Percentiles rank a stretch among this genome's conserved stretches.
Evolutionary conservation across 192 early-diverging fungal species (phyloP).

Genomic region (Coemansia sp.): DNA sequence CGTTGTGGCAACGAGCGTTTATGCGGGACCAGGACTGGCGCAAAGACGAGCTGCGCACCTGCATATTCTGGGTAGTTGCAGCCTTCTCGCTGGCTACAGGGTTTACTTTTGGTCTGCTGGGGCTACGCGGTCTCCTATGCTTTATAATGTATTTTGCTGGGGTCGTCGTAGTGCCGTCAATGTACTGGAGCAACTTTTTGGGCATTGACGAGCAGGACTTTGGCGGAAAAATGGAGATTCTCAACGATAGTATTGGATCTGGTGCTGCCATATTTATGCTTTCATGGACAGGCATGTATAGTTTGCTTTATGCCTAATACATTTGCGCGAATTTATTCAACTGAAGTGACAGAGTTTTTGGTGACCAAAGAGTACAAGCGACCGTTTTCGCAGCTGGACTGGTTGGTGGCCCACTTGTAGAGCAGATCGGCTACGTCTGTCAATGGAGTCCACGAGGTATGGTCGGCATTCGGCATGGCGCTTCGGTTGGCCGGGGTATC

Average conservation of each 20-base stretch:
- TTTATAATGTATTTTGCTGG: conserved; percentile 30
- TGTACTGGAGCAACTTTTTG: conserved; percentile 35
- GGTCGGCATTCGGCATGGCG: conserved; percentile 80
- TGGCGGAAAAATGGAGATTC: conserved; percentile 53
- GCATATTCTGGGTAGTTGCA: conserved; percentile 43
- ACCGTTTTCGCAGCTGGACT: conserved; percentile 27
- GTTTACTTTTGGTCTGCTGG: conserved; percentile 22
- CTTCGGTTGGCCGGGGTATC: conserved; percentile 92
- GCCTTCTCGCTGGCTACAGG: conserved; percentile 29
- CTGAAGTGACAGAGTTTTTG: conserved; percentile 16
- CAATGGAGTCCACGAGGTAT: conserved; percentile 82
- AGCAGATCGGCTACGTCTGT: conserved; percentile 58
- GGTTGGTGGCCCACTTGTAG: conserved; percentile 26
- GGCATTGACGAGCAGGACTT: conserved; percentile 47
- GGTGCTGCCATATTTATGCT: conserved; percentile 40
- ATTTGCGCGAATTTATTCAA: conserved; percentile 9
- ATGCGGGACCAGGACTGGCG: conserved; percentile 44
- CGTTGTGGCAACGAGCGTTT: conserved; percentile 42
- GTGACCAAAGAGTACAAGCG: conserved; percentile 38
- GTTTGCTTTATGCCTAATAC: conserved; percentile 17
- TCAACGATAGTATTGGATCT: conserved; percentile 43
- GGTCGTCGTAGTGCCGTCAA: conserved; percentile 28
- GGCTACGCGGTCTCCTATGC: conserved; percentile 30
- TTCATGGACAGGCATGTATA: conserved; percentile 32
- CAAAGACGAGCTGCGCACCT: conserved; percentile 44